Conservation (phyloP, 306 rosid species). For the Rosa lucieae region DNA sequence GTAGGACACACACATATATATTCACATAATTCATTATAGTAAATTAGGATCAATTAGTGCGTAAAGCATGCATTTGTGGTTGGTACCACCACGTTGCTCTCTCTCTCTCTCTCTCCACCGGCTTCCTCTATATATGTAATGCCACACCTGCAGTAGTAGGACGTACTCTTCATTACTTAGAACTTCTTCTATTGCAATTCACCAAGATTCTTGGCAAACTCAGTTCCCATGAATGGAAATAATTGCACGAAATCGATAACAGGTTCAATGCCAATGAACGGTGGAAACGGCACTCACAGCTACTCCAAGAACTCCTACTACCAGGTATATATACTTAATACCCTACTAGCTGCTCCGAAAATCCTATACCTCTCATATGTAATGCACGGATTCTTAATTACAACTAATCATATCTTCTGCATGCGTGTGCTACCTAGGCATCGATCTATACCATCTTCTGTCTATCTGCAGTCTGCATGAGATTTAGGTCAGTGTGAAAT, state of each 20-base stretch:
- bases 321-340: conserved; percentile 33
- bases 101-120: not conserved
- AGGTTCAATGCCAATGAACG: conserved; percentile 33
- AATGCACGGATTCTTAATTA: no score
- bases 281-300: conserved; percentile 45
- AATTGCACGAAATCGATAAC: conserved; percentile 6
- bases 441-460: no score
- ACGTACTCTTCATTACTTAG: not conserved
- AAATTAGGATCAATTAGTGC: no score
- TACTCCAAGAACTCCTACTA: conserved; percentile 42
- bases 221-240: conserved; percentile 7
- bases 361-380: not conserved
- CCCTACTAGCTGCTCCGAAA: not conserved
- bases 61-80: no score
- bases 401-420: no score
- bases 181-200: not conserved
- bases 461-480: no score
- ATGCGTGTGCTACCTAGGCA: not conserved
- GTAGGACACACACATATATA: no score
- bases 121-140: no score
- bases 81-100: no score
- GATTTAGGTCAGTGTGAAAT: no score
- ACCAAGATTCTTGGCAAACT: not conserved
- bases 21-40: no score
- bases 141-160: not conserved